These are phyloP conservation scores for Tolypocladium amazonense DNA, from an alignment of 2,329 filamentous ascomycete genomes.

Conservation along the genomic window DNA sequence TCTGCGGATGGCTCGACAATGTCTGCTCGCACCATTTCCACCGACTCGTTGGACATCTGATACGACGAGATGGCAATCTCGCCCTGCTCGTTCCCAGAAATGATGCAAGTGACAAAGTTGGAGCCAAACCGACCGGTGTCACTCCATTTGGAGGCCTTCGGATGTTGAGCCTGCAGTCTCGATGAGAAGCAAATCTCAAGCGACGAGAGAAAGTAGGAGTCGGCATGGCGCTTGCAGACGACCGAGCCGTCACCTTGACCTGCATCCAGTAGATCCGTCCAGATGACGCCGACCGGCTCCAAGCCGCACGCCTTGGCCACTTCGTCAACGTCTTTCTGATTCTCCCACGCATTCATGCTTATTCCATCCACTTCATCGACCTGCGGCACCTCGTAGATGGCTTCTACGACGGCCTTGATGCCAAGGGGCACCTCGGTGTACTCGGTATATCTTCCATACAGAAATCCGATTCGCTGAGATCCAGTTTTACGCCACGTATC, in stretches of 20 bases:
- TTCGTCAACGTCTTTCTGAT: constrained; percentile 70
- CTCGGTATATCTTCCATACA: constrained; percentile 85
- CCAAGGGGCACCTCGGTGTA: constrained; percentile 90
- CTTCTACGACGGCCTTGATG: constrained; percentile 90
- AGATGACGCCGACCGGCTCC: constrained; percentile 84
- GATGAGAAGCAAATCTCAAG: constrained; percentile 86
- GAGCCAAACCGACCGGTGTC: constrained; percentile 90
- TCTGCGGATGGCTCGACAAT: constrained; percentile 93
- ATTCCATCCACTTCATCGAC: constrained; percentile 81
- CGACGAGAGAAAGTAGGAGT: constrained; percentile 90
- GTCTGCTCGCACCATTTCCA: constrained; percentile 93
- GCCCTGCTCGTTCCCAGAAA: constrained; percentile 85
- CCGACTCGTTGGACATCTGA: constrained; percentile 88
- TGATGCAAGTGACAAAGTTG: constrained; percentile 91
- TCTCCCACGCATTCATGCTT: constrained; percentile 73
- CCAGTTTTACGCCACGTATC: constrained; percentile 87
- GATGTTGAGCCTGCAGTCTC: constrained; percentile 76
- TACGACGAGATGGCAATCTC: constrained; percentile 86
- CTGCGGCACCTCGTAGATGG: constrained; percentile 94
- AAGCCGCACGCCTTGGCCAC: constrained; percentile 76
- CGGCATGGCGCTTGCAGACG: constrained; percentile 88
- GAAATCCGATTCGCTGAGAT: constrained; percentile 72
- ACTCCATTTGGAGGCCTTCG: constrained; percentile 92
- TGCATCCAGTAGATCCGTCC: constrained; percentile 81
- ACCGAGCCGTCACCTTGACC: constrained; percentile 76